Percentiles rank a stretch among this genome's conserved stretches.
Conservation (phyloP, 2,329 filamentous ascomycete species). For the Ophiostoma fasciatum region DNA sequence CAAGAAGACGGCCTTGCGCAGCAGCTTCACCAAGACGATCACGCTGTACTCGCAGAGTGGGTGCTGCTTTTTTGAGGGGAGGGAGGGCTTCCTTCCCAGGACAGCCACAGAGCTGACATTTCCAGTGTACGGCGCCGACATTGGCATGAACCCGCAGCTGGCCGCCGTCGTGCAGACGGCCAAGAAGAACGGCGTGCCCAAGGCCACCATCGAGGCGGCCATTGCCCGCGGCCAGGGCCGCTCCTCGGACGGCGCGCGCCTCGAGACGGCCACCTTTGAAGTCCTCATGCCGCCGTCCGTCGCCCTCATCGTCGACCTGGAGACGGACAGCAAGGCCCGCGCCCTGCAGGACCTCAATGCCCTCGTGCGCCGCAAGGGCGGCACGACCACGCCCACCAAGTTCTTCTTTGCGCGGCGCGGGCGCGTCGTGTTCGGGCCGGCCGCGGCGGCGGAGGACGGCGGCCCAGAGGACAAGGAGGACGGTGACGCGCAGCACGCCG, state of each 20-base stretch:
- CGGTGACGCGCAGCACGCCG: slow-evolving; percentile 59
- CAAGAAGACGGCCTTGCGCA: slow-evolving; percentile 60
- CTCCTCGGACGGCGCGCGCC: slow-evolving; percentile 54
- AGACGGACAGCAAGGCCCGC: slow-evolving; percentile 68
- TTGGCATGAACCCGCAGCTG: slow-evolving; percentile 60
- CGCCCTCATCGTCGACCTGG: slow-evolving; percentile 69
- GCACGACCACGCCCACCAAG: slow-evolving; percentile 54
- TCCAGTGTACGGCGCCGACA: slow-evolving; percentile 46
- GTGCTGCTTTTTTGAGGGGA: slow-evolving; percentile 15
- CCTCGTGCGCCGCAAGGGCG: slow-evolving; percentile 57
- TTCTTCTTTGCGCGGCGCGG: slow-evolving; percentile 81
- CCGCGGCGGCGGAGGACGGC: slow-evolving; percentile 21
- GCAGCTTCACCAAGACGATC: slow-evolving; percentile 55
- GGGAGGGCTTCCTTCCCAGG: not conserved
- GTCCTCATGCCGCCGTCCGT: slow-evolving; percentile 63
- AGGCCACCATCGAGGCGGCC: slow-evolving; percentile 62
- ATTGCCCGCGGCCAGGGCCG: slow-evolving; percentile 80
- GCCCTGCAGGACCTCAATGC: slow-evolving; percentile 58
- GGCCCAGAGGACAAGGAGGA: slow-evolving; percentile 51
- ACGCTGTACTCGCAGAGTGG: slow-evolving; percentile 59
- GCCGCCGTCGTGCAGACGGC: slow-evolving; percentile 55
- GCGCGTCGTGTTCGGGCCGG: slow-evolving; percentile 51
- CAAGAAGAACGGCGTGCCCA: slow-evolving; percentile 75
- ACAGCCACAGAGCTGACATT: not conserved
- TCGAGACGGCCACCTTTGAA: slow-evolving; percentile 71